Conservation (phyloP, 306 rosid genomes). For the Astragalus membranaceus region DNA sequence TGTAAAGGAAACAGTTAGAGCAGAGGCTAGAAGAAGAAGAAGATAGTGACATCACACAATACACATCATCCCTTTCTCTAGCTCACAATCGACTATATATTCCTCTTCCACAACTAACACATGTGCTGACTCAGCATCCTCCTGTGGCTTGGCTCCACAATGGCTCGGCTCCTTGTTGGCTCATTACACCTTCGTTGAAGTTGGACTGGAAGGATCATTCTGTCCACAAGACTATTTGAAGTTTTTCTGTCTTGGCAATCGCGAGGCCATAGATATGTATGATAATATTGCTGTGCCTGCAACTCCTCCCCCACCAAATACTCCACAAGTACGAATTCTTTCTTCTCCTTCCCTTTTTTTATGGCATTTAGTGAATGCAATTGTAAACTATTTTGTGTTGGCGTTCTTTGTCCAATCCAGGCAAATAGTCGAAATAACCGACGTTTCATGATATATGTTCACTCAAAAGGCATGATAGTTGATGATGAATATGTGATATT, state of each 20-base stretch:
- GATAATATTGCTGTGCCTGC: conserved; percentile 32
- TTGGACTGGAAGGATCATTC: no score
- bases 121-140: no score
- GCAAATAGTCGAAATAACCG: conserved; percentile 60
- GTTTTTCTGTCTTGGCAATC: conserved; percentile 95
- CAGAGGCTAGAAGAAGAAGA: no score
- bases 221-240: conserved; percentile 91
- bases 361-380: not conserved
- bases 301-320: conserved; percentile 57
- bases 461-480: conserved; percentile 96
- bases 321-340: conserved; percentile 63
- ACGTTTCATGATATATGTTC: no score
- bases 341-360: not conserved
- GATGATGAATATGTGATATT: conserved; percentile 87
- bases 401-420: conserved; percentile 47
- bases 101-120: no score
- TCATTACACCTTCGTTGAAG: no score
- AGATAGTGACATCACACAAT: no score
- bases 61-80: no score
- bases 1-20: no score
- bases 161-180: no score
- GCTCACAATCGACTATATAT: no score
- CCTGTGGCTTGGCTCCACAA: no score
- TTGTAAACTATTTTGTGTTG: conserved; percentile 14
- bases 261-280: conserved; percentile 55